Conservation (phyloP, 2,329 filamentous ascomycete species). For the Colletotrichum liaoningense region DNA sequence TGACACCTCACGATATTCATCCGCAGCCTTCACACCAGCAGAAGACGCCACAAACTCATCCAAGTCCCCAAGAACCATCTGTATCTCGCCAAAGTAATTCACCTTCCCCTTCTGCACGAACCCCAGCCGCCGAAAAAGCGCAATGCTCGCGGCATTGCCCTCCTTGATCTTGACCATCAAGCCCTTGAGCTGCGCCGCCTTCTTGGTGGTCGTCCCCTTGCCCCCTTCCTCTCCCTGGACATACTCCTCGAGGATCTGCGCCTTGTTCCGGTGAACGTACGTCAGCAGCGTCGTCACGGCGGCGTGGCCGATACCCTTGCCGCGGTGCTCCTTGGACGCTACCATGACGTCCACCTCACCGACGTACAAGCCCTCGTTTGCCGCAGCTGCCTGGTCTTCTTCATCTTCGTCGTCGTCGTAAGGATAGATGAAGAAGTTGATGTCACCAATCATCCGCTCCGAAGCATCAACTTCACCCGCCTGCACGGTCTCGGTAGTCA, state of each 20-base stretch:
- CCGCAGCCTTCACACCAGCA: conserved; percentile 2
- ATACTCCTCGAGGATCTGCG: conserved; percentile 64
- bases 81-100: conserved; percentile 72
- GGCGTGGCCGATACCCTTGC: conserved; percentile 73
- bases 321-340: conserved; percentile 66
- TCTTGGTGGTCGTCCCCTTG: neutral
- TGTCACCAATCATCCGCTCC: conserved; percentile 75
- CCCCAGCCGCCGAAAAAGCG: conserved; percentile 63
- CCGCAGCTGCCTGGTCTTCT: conserved; percentile 27
- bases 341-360: conserved; percentile 93
- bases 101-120: conserved; percentile 63
- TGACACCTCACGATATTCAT: conserved; percentile 23
- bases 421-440: conserved; percentile 82
- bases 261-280: conserved; percentile 70
- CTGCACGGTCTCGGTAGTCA: conserved; percentile 2
- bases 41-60: conserved; percentile 21
- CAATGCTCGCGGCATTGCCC: conserved; percentile 62
- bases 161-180: conserved; percentile 71
- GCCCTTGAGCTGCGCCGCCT: conserved; percentile 50
- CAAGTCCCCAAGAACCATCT: conserved; percentile 55
- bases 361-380: conserved; percentile 47
- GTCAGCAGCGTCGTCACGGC: conserved; percentile 75
- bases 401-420: conserved; percentile 60
- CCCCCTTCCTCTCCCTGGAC: conserved; percentile 37
- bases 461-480: conserved; percentile 64